Percentiles rank a stretch among this genome's conserved stretches.
phyloP scores from a whole-genome alignment of 495 filamentous ascomycete species.

The Aspergillus sclerotiicarbonarius region DNA sequence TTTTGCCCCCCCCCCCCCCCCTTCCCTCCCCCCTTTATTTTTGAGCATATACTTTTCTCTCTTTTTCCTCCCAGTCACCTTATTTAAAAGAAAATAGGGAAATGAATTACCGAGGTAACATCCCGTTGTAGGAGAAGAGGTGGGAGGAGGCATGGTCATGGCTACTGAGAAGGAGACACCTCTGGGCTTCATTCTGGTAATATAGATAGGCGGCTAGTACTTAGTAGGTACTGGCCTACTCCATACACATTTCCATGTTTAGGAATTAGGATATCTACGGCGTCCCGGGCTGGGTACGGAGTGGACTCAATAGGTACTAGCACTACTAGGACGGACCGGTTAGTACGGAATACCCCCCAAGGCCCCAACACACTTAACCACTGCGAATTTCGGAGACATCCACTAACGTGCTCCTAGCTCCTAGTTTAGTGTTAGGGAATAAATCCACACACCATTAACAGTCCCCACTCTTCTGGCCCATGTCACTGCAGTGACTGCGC shows the following conservation, averaged over 20 bases:
- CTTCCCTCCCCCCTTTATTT: no score
- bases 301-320: no score
- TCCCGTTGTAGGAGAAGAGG: no score
- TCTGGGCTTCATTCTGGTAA: not conserved
- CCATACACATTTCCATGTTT: not conserved
- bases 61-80: not conserved
- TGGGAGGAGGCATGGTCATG: not conserved
- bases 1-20: no score
- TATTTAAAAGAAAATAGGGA: not conserved
- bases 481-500: constrained; percentile 26
- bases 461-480: constrained; percentile 22
- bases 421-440: constrained; percentile 12
- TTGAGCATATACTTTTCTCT: not conserved
- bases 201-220: not conserved
- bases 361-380: not conserved
- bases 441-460: constrained; percentile 15
- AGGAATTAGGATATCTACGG: not conserved
- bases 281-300: no score
- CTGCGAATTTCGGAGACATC: constrained; percentile 12
- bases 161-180: not conserved
- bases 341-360: not conserved
- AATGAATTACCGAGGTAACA: not conserved
- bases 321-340: not conserved
- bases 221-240: not conserved
- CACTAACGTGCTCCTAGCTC: constrained; percentile 12